A percentile compares a stretch with the other conserved stretches of the same genome.
Evolutionary conservation across 2,329 filamentous ascomycete species (phyloP).

Genomic region (Claviceps fusiformis): DNA sequence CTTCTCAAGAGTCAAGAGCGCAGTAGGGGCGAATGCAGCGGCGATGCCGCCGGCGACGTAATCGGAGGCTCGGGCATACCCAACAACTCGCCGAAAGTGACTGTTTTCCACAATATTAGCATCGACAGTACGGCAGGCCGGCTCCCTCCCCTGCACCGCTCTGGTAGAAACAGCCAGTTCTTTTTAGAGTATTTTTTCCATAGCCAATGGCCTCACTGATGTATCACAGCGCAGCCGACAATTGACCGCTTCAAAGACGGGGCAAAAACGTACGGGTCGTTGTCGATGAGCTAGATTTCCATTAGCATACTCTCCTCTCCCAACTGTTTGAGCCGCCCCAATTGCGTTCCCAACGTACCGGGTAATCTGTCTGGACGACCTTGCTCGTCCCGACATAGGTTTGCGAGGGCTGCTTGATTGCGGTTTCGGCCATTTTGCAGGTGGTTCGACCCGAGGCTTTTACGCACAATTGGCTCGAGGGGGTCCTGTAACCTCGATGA

Average conservation of each 20-base stretch:
- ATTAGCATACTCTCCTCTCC: constrained; percentile 5
- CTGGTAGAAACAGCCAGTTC: too few species aligned
- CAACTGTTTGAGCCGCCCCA: constrained; percentile 10
- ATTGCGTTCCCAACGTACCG: constrained; percentile 44
- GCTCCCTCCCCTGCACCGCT: too few species aligned
- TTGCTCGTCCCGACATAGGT: constrained; percentile 43
- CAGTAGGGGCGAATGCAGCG: constrained; percentile 56
- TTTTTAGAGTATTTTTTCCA: too few species aligned
- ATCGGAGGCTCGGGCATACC: constrained; percentile 77
- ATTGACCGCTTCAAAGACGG: background rate
- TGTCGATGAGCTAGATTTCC: constrained; percentile 77
- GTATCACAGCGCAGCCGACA: too few species aligned
- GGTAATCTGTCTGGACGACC: constrained; percentile 69
- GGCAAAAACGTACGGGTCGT: constrained; percentile 63
- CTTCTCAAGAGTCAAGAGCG: constrained; percentile 69
- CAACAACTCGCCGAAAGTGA: constrained; percentile 79
- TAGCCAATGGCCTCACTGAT: too few species aligned
- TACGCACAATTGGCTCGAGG: constrained; percentile 10
- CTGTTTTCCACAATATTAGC: constrained; percentile 31
- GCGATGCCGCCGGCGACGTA: constrained; percentile 58
- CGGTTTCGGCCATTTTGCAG: constrained; percentile 24
- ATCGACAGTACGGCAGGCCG: background rate
- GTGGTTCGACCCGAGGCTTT: constrained; percentile 13
- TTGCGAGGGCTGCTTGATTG: constrained; percentile 22
- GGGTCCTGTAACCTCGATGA: background rate